phyloP scores from a whole-genome alignment of 164 flowering plant genomes.

The Litsea cubeba region DNA sequence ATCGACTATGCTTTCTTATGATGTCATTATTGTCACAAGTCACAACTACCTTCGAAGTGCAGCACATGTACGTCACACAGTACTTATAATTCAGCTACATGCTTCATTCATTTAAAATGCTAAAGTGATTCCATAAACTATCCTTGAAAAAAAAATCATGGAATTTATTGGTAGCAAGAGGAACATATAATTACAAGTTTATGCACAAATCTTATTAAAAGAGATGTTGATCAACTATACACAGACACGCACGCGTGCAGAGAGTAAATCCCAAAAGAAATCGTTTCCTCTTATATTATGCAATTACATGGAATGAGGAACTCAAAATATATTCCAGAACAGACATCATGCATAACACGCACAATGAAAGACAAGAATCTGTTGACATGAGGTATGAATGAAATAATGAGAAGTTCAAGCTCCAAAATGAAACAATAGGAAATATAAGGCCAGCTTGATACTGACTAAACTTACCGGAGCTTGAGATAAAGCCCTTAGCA shows the following conservation, averaged over 20 bases:
- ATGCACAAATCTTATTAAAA: neutral
- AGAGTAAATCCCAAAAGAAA: neutral
- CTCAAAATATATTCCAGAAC: neutral
- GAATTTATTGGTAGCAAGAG: neutral
- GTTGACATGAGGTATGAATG: neutral
- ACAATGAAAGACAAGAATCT: neutral
- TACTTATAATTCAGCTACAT: no score
- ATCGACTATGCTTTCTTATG: no score
- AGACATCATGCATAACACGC: neutral
- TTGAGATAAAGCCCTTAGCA: constrained; percentile 85
- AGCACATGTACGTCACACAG: no score
- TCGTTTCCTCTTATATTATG: neutral
- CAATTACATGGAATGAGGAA: neutral
- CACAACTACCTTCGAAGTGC: no score
- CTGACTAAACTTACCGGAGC: constrained; percentile 74
- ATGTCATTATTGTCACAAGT: no score
- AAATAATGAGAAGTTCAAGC: neutral
- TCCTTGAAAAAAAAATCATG: no score
- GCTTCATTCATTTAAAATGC: no score
- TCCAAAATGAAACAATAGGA: neutral
- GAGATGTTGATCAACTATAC: neutral
- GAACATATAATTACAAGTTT: neutral
- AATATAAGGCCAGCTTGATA: neutral
- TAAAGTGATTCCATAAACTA: no score
- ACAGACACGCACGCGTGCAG: neutral